Base-by-base conservation (phyloP, 1,139 yeast genomes). In the Geotrichum macrosporum region DNA sequence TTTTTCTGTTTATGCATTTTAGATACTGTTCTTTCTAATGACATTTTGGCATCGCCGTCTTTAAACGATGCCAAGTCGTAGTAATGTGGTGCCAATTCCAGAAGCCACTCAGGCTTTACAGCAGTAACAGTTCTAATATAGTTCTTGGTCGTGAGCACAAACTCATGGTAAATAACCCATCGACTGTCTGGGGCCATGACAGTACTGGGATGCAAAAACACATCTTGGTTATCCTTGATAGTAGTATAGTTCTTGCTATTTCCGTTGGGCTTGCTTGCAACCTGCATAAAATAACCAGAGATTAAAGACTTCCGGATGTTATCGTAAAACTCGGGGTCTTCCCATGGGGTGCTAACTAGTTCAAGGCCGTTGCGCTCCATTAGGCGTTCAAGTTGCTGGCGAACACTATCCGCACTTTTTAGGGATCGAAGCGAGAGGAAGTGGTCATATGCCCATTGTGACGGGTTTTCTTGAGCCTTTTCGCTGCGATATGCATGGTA, bases 251-350 rank as follows among this genome's bases (percentile, higher is more conserved):
- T 43, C 82, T 80, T 36, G 84, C 82, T 50, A 83, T 76, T 64
- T 77, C 81, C 70, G 27, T 44, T 50, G 15, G 53, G 50, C 53
- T 62, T 64, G 43, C 59, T 53, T 37, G 97, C 98, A 45, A 85
- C 96, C 71, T 92, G 98, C 97, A 92, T 89, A 72, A 92, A 92
- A 66, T 88, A 89, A 1, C 98, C 99, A n/a, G 88, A 79, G 6
- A 87, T 77, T 48, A 92, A 70, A 0, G 98, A 96, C 65, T 84
- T 83, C 52, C 94, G 77, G 55, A 92, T 81, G 59, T 86, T 84
- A 55, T 76, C 79, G 65, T 83, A 88, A 51, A 64, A 66, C 50
- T 70, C 70, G 45, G 79, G 78, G 65, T 79, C 81, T 35, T 82
- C 87, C 57, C 70, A 80, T 36, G 85, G 81, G 1, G 87, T 81